Evolutionary conservation across 2,329 filamentous ascomycete genomes (phyloP).

Genomic region (Diplocarpon mali): DNA sequence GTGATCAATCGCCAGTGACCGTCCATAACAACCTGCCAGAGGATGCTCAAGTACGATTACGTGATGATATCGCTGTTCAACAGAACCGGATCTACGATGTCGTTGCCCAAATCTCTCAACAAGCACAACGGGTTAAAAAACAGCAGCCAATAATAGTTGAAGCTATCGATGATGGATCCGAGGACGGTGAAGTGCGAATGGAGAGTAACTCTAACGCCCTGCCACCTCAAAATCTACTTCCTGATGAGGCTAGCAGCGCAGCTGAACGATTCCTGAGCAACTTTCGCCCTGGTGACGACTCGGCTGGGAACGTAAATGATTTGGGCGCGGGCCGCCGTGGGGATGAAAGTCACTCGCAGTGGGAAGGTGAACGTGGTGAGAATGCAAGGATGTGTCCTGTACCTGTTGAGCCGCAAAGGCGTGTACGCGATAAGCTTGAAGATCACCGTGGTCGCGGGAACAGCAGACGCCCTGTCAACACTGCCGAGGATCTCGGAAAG

Average conservation of each 20-base stretch:
- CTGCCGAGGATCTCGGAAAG: slow-evolving; percentile 8
- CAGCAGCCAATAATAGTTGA: slow-evolving; percentile 14
- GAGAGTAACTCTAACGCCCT: slow-evolving; percentile 11
- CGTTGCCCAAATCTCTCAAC: slow-evolving; percentile 23
- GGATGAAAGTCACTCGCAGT: slow-evolving; percentile 8
- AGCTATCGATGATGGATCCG: slow-evolving; percentile 25
- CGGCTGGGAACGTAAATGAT: background rate
- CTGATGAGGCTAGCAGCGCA: slow-evolving; percentile 26
- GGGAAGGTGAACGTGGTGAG: slow-evolving; percentile 15
- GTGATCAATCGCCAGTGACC: background rate
- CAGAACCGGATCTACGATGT: slow-evolving; percentile 22
- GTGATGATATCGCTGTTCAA: slow-evolving; percentile 14
- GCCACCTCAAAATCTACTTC: slow-evolving; percentile 2
- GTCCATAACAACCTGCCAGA: background rate
- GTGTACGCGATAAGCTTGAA: slow-evolving; percentile 12
- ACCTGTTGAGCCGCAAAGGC: slow-evolving; percentile 10
- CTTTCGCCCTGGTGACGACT: slow-evolving; percentile 23
- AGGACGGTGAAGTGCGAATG: slow-evolving; percentile 29
- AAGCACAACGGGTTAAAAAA: slow-evolving; percentile 19
- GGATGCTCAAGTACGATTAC: slow-evolving; percentile 2
- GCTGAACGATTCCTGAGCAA: slow-evolving; percentile 30
- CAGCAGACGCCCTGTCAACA: slow-evolving; percentile 7
- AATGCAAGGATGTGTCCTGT: slow-evolving; percentile 10
- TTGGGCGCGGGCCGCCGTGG: slow-evolving; percentile 4
- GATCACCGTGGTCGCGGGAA: slow-evolving; percentile 5